phyloP scores from a whole-genome alignment of 257 asterid genomes.

The Jaltomata sinuosa region DNA sequence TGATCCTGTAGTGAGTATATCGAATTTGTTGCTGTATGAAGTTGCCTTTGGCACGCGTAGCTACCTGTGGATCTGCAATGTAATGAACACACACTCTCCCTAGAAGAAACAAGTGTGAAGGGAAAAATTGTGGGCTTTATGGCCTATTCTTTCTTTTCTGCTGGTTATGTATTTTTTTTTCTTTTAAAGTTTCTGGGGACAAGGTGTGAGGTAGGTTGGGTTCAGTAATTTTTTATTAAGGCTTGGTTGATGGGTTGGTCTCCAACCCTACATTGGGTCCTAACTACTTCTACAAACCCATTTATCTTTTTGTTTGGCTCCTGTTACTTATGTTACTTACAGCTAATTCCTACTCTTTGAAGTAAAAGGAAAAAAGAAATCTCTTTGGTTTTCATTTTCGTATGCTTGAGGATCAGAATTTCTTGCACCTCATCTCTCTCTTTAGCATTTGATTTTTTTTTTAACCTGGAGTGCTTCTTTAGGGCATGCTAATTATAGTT shows the following conservation, averaged over 20 bases:
- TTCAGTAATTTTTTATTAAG: background rate
- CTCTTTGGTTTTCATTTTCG: background rate
- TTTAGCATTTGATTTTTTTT: background rate
- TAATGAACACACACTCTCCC: background rate
- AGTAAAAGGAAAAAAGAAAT: background rate
- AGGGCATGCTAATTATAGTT: slow-evolving; percentile 10
- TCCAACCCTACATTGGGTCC: background rate
- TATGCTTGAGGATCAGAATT: background rate
- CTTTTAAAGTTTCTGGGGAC: background rate
- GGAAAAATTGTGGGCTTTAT: background rate
- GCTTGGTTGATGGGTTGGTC: background rate
- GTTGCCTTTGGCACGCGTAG: background rate
- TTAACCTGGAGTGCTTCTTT: background rate
- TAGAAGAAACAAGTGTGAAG: background rate
- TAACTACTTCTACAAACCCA: background rate
- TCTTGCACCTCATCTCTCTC: background rate
- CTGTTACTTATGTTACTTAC: background rate
- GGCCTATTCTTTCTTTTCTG: background rate
- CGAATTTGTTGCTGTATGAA: background rate
- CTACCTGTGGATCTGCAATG: background rate
- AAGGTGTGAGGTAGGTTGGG: background rate
- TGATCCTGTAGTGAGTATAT: background rate
- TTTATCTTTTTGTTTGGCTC: background rate
- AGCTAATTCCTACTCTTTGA: background rate
- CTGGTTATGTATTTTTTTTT: background rate